phyloP scores from a whole-genome alignment of 2,329 filamentous ascomycete genomes.

The Pseudogymnoascus sp. region DNA sequence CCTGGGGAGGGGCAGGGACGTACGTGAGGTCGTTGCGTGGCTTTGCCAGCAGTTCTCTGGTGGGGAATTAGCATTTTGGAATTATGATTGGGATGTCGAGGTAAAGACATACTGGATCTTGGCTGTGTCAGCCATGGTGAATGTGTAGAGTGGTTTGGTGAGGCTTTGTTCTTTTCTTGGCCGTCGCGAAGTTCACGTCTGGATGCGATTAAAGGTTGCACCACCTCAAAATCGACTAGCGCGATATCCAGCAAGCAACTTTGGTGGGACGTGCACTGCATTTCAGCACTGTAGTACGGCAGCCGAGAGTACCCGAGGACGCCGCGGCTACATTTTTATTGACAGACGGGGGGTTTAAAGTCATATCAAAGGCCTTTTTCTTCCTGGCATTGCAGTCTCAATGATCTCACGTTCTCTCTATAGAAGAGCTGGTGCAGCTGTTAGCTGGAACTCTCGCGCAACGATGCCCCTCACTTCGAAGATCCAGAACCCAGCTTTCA shows the following conservation, averaged over 20 bases:
- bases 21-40: conserved; percentile 88
- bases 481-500: conserved; percentile 55
- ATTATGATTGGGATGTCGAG: neutral
- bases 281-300: neutral
- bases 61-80: conserved; percentile 20
- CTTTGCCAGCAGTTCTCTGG: conserved; percentile 82
- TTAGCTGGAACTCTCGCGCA: conserved; percentile 39
- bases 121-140: conserved; percentile 53
- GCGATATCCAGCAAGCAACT: neutral
- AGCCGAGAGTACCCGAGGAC: neutral
- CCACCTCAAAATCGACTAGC: conserved; percentile 22
- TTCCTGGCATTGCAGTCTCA: conserved; percentile 29
- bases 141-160: conserved; percentile 21
- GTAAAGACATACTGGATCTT: conserved; percentile 59
- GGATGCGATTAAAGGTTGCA: conserved; percentile 15
- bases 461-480: conserved; percentile 79
- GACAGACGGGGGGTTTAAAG: neutral
- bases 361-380: conserved; percentile 1
- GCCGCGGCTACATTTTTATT: conserved; percentile 12
- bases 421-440: conserved; percentile 48
- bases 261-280: conserved; percentile 6
- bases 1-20: conserved; percentile 34
- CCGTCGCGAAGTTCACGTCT: conserved; percentile 23
- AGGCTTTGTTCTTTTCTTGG: conserved; percentile 19
- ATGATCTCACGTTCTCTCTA: conserved; percentile 54